Percentiles rank a stretch among this genome's conserved stretches.
These are phyloP conservation scores for Russula sp. DNA, from an alignment of 768 basidiomycete species.

Conservation along the genomic window DNA sequence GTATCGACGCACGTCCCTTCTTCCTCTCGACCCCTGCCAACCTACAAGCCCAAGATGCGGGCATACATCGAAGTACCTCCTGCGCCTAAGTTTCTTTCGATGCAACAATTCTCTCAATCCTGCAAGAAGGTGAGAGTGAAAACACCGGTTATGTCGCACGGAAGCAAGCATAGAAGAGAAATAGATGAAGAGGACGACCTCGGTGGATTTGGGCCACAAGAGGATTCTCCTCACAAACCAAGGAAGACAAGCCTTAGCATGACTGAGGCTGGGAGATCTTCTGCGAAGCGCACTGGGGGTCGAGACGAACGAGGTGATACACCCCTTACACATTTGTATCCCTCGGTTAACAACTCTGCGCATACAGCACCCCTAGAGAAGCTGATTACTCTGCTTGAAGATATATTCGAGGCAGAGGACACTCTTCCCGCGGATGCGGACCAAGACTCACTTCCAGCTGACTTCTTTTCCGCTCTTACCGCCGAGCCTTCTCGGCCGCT, in stretches of 20 bases:
- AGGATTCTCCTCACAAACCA: slow-evolving; percentile 34
- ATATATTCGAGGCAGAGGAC: slow-evolving; percentile 81
- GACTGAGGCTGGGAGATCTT: slow-evolving; percentile 38
- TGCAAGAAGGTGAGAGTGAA: slow-evolving; percentile 16
- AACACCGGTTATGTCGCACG: slow-evolving; percentile 6
- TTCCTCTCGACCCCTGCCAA: slow-evolving; percentile 11
- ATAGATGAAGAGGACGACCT: slow-evolving; percentile 22
- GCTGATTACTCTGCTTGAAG: slow-evolving; percentile 67
- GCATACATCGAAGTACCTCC: slow-evolving; percentile 29
- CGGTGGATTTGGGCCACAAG: slow-evolving; percentile 33
- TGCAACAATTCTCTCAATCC: slow-evolving; percentile 8
- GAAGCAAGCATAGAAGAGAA: slow-evolving; percentile 5
- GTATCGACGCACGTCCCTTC: neutral
- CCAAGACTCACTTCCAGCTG: slow-evolving; percentile 42
- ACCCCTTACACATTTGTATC: neutral
- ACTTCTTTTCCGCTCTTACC: slow-evolving; percentile 60
- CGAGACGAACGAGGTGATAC: slow-evolving; percentile 63
- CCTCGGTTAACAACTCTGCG: neutral
- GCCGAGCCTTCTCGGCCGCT: slow-evolving; percentile 52
- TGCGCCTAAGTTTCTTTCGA: slow-evolving; percentile 22
- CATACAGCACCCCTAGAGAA: slow-evolving; percentile 62
- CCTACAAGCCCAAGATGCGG: slow-evolving; percentile 23
- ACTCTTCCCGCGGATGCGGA: slow-evolving; percentile 50
- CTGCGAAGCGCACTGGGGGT: slow-evolving; percentile 58
- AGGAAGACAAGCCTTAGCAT: slow-evolving; percentile 24